Percentiles rank a stretch among this genome's conserved stretches.
Evolutionary conservation across 2,329 filamentous ascomycete genomes (phyloP).

Genomic region (Neopestalotiopsis clavispora): DNA sequence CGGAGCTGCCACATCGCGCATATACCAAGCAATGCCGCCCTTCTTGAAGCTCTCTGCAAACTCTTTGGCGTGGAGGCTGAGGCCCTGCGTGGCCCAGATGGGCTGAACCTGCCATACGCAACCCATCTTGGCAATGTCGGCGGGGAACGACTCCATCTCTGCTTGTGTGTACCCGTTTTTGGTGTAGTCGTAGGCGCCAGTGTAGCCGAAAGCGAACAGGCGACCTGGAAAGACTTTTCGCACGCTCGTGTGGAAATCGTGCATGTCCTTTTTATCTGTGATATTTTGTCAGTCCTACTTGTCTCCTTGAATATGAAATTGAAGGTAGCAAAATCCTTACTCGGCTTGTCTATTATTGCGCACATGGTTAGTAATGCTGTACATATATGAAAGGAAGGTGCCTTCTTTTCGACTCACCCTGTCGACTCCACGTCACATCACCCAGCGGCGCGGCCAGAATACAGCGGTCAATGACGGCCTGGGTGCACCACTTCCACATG

Average conservation of each 20-base stretch:
- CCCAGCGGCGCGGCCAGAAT: constrained; percentile 40
- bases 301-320: background rate
- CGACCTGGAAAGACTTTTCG: constrained; percentile 40
- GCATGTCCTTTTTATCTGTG: constrained; percentile 35
- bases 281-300: background rate
- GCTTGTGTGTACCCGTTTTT: constrained; percentile 39
- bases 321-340: background rate
- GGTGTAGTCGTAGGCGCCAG: constrained; percentile 40
- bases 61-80: constrained; percentile 39
- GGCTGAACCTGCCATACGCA: constrained; percentile 48
- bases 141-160: constrained; percentile 35
- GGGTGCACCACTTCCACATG: constrained; percentile 37
- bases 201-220: constrained; percentile 44
- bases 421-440: constrained; percentile 41
- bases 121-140: constrained; percentile 41
- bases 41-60: constrained; percentile 39
- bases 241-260: constrained; percentile 40
- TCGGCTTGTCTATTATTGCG: constrained; percentile 6
- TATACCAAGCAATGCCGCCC: constrained; percentile 42
- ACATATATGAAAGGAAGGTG: constrained; percentile 29
- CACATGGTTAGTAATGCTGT: constrained; percentile 1
- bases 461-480: constrained; percentile 37
- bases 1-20: constrained; percentile 31
- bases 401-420: constrained; percentile 28
- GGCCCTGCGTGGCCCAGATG: constrained; percentile 41